Conservation (phyloP, 164 flowering plant genomes). For the Stephania japonica region DNA sequence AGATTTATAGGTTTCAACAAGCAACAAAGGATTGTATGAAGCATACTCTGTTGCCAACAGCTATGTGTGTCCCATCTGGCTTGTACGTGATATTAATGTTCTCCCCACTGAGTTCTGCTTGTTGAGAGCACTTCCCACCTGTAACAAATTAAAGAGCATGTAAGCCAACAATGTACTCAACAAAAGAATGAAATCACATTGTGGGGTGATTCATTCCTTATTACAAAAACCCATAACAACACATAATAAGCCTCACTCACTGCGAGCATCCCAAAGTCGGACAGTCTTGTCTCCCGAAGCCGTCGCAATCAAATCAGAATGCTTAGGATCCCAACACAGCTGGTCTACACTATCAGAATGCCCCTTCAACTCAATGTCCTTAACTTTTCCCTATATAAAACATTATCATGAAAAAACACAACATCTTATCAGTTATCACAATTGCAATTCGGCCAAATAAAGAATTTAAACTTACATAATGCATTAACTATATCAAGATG, state of each 20-base stretch:
- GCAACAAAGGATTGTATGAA: background rate
- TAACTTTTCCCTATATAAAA: constrained; percentile 68
- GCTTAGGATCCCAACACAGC: constrained; percentile 98
- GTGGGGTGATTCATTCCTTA: background rate
- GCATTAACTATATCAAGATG: too few species aligned
- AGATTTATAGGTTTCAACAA: background rate
- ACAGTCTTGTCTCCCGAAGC: constrained; percentile 99
- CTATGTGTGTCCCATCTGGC: constrained; percentile 87
- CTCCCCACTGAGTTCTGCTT: constrained; percentile 91
- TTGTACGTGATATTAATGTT: constrained; percentile 91
- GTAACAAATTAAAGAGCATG: constrained; percentile 14
- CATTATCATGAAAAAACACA: background rate
- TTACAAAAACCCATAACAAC: background rate
- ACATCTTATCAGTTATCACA: too few species aligned
- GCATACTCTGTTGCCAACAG: constrained; percentile 92
- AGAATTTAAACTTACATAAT: too few species aligned
- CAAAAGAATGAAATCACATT: background rate
- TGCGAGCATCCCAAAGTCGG: constrained; percentile 96
- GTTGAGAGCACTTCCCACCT: constrained; percentile 72
- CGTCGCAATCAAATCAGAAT: constrained; percentile 87
- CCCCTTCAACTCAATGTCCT: constrained; percentile 89
- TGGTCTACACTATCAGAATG: constrained; percentile 98
- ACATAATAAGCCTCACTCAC: constrained; percentile 44
- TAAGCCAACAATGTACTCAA: background rate
- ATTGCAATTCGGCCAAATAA: too few species aligned